phyloP scores from a whole-genome alignment of 192 early-diverging fungal species.

The Glomus cerebriforme region DNA sequence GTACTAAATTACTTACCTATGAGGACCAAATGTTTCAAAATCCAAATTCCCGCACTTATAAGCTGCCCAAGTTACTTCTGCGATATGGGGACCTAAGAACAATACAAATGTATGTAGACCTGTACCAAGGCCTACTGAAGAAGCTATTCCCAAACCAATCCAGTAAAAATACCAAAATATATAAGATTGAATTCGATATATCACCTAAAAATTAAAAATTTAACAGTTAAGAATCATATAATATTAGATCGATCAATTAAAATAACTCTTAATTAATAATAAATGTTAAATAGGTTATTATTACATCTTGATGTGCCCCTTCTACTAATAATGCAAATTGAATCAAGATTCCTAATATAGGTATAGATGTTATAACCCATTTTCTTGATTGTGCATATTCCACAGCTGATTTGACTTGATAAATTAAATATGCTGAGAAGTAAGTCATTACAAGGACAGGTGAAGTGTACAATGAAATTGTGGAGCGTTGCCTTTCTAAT shows the following conservation, averaged over 20 bases:
- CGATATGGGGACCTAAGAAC: slow-evolving; percentile 92
- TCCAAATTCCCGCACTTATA: slow-evolving; percentile 75
- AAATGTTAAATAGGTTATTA: neutral
- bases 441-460: slow-evolving; percentile 51
- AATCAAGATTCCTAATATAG: slow-evolving; percentile 35
- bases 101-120: slow-evolving; percentile 95
- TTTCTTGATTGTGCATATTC: slow-evolving; percentile 45
- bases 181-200: slow-evolving; percentile 58
- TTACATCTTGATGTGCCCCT: slow-evolving; percentile 62
- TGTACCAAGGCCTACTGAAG: slow-evolving; percentile 91
- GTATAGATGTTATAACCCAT: slow-evolving; percentile 40
- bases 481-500: slow-evolving; percentile 43
- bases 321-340: slow-evolving; percentile 53
- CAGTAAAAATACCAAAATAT: slow-evolving; percentile 88
- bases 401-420: slow-evolving; percentile 43
- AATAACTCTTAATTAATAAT: neutral
- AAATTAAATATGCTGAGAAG: slow-evolving; percentile 46
- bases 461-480: slow-evolving; percentile 50
- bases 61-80: slow-evolving; percentile 85
- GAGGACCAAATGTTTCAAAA: slow-evolving; percentile 71
- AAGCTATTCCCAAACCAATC: slow-evolving; percentile 82
- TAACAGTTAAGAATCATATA: neutral
- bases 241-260: neutral
- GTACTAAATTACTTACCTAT: slow-evolving; percentile 48
- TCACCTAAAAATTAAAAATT: slow-evolving; percentile 33